Percentiles rank a stretch among this genome's conserved stretches.
phyloP scores from a whole-genome alignment of 2,329 filamentous ascomycete species.

The Sporothrix inflata region DNA sequence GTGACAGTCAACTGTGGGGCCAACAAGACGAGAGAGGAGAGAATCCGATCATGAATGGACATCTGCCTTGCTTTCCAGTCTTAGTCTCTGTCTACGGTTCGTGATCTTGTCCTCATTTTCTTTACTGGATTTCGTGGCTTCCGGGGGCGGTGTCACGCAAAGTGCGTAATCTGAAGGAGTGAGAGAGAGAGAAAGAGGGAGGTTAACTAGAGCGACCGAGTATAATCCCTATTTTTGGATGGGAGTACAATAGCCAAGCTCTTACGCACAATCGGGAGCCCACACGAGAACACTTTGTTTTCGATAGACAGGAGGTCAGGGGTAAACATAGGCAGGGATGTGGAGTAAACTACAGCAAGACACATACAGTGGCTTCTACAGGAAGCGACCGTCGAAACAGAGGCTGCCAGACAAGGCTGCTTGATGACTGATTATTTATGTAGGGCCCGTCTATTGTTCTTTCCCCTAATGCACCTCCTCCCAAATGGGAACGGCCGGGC shows the following conservation, averaged over 20 bases:
- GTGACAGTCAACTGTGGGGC: neutral
- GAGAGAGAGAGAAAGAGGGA: neutral
- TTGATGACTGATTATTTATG: neutral
- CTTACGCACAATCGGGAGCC: neutral
- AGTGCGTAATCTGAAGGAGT: neutral
- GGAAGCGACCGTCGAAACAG: neutral
- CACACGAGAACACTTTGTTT: slow-evolving; percentile 2
- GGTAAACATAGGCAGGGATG: neutral
- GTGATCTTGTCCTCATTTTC: neutral
- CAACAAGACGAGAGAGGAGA: no score
- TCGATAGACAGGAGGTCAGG: neutral
- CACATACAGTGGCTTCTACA: neutral
- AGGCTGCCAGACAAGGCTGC: neutral
- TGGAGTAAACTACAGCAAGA: neutral
- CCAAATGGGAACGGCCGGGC: neutral
- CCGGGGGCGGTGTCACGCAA: neutral
- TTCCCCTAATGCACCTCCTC: neutral
- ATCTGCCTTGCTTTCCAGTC: neutral
- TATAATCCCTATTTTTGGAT: neutral
- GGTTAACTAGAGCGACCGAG: neutral
- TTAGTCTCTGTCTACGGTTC: neutral
- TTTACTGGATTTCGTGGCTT: neutral
- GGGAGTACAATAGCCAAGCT: neutral
- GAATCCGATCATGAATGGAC: neutral
- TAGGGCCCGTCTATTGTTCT: neutral